These are phyloP conservation scores for Ophiosphaerella narmari DNA, from an alignment of 2,329 filamentous ascomycete genomes.

Conservation along the genomic window DNA sequence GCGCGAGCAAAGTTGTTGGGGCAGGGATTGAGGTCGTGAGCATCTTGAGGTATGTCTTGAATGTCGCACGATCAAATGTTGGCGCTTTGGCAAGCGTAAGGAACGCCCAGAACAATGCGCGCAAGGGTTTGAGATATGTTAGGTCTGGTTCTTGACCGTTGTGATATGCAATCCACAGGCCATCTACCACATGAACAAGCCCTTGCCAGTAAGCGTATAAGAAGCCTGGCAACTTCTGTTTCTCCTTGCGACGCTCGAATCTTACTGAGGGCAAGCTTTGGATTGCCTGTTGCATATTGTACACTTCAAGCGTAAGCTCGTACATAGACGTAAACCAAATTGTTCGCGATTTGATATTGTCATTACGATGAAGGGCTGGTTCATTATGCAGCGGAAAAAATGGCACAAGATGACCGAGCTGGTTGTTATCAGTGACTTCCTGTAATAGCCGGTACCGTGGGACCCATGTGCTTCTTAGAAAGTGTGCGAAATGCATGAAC, in stretches of 20 bases:
- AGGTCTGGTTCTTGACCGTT: conserved; percentile 14
- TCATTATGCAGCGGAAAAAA: conserved; percentile 55
- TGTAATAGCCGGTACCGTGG: conserved; percentile 12
- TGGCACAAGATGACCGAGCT: conserved; percentile 29
- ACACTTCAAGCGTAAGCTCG: conserved; percentile 34
- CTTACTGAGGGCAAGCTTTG: conserved; percentile 31
- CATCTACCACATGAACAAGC: conserved; percentile 23
- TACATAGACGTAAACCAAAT: conserved; percentile 33
- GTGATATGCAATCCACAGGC: conserved; percentile 11
- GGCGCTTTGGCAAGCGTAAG: conserved; percentile 47
- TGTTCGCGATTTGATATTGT: conserved; percentile 4
- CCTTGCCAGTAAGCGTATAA: conserved; percentile 31
- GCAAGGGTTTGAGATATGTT: conserved; percentile 30
- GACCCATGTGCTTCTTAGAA: conserved; percentile 34
- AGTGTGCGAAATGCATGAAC: conserved; percentile 32
- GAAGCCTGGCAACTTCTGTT: conserved; percentile 40
- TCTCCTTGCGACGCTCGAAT: conserved; percentile 43
- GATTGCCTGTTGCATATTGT: conserved; percentile 38
- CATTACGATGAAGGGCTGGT: conserved; percentile 40
- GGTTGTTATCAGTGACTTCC: conserved; percentile 7
- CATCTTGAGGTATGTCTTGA: conserved; percentile 58
- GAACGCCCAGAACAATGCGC: conserved; percentile 56
- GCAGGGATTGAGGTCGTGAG: conserved; percentile 20
- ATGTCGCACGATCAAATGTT: conserved; percentile 57
- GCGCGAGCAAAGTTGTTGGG: conserved; percentile 19